Conservation (phyloP, 2,329 filamentous ascomycete genomes). For the Colletotrichum scovillei region DNA sequence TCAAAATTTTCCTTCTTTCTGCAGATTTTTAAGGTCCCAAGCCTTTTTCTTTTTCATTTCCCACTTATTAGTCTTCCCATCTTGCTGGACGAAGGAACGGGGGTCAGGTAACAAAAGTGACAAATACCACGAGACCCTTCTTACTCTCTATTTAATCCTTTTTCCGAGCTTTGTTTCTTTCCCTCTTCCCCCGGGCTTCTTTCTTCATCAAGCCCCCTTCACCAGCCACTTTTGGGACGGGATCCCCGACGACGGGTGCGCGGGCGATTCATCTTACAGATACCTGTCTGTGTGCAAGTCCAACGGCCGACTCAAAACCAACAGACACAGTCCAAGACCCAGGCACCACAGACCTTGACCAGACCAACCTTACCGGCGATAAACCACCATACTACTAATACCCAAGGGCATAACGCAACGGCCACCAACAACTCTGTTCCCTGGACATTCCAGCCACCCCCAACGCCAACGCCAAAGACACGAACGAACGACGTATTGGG, state of each 20-base stretch:
- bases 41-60: slow-evolving; percentile 22
- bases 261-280: slow-evolving; percentile 12
- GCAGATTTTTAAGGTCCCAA: slow-evolving; percentile 31
- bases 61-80: slow-evolving; percentile 19
- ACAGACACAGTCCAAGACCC: slow-evolving; percentile 18
- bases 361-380: slow-evolving; percentile 25
- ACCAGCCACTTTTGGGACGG: slow-evolving; percentile 18
- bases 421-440: neutral
- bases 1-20: slow-evolving; percentile 6
- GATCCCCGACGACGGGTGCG: slow-evolving; percentile 29
- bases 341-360: slow-evolving; percentile 11
- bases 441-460: slow-evolving; percentile 12
- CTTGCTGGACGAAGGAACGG: slow-evolving; percentile 21
- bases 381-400: slow-evolving; percentile 8
- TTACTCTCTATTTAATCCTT: slow-evolving; percentile 22
- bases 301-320: slow-evolving; percentile 9
- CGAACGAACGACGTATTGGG: neutral
- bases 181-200: neutral
- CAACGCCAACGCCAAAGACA: neutral
- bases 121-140: neutral
- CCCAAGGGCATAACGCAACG: slow-evolving; percentile 24
- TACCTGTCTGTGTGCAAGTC: slow-evolving; percentile 12
- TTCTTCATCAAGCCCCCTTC: neutral
- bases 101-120: neutral
- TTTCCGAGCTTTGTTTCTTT: neutral